A percentile compares a stretch with the other conserved stretches of the same genome.
Conservation (phyloP, 768 basidiomycete species). For the Panellus pusillus region DNA sequence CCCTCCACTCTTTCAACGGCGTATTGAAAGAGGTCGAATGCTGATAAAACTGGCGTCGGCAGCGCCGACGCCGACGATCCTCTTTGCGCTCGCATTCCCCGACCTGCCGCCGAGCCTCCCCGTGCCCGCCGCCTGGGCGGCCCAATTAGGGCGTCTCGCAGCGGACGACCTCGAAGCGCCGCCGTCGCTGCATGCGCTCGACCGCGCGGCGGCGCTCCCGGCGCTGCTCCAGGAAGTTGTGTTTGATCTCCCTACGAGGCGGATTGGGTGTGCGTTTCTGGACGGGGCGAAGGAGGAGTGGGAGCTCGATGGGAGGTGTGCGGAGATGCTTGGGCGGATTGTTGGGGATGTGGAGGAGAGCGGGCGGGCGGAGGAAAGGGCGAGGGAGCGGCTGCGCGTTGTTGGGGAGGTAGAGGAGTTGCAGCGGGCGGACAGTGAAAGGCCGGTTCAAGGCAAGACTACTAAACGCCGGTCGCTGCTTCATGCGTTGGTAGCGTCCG, state of each 20-base stretch:
- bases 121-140: constrained; percentile 53
- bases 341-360: constrained; percentile 52
- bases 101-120: constrained; percentile 41
- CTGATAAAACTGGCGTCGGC: constrained; percentile 52
- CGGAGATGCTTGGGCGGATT: constrained; percentile 50
- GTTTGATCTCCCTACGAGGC: constrained; percentile 53
- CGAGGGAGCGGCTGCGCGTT: constrained; percentile 25
- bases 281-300: constrained; percentile 56
- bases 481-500: constrained; percentile 67
- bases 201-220: constrained; percentile 53
- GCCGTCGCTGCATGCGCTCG: constrained; percentile 44
- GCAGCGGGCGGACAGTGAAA: constrained; percentile 4
- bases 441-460: not conserved
- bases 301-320: constrained; percentile 39
- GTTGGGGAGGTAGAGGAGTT: constrained; percentile 4
- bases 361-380: constrained; percentile 40
- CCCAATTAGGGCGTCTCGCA: constrained; percentile 51
- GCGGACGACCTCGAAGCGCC: constrained; percentile 49
- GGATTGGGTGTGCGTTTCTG: constrained; percentile 54
- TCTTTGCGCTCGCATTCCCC: constrained; percentile 53
- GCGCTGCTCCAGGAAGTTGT: constrained; percentile 57
- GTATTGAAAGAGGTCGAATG: no score
- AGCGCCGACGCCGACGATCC: constrained; percentile 48
- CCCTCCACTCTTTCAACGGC: no score
- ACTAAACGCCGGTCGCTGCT: constrained; percentile 71